phyloP scores from a whole-genome alignment of 2,329 filamentous ascomycete genomes.

The Penicillium sp. region DNA sequence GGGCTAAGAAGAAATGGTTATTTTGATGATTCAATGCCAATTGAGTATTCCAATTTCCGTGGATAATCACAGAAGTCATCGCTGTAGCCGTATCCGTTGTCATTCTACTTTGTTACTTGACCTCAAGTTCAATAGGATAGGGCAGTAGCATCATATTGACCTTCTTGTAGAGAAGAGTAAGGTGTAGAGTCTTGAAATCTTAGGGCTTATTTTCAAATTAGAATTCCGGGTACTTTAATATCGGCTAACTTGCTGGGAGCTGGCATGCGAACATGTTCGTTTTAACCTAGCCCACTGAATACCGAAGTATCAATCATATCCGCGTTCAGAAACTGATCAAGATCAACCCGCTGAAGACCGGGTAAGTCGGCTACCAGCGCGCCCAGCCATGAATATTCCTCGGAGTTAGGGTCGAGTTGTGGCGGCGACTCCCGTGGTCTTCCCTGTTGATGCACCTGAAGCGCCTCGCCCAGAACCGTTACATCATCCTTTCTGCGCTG shows the following conservation, averaged over 20 bases:
- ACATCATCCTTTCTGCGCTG: constrained; percentile 47
- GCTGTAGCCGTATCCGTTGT: no score
- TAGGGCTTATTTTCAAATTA: constrained; percentile 25
- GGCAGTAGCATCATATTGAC: no score
- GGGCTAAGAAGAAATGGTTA: no score
- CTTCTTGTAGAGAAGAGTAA: no score
- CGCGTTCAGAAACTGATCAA: constrained; percentile 45
- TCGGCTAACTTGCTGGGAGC: neutral
- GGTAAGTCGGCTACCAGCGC: constrained; percentile 48
- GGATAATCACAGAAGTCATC: no score
- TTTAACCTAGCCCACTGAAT: neutral
- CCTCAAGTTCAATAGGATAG: no score
- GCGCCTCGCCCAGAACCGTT: constrained; percentile 33
- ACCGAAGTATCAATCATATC: constrained; percentile 25
- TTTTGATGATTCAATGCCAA: no score
- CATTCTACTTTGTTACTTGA: no score
- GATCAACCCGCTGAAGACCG: constrained; percentile 44
- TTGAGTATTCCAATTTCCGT: no score
- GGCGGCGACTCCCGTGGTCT: constrained; percentile 11
- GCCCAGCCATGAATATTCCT: constrained; percentile 46
- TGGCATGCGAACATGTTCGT: neutral
- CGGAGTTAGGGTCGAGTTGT: constrained; percentile 26
- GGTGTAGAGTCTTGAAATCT: no score
- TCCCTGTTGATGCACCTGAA: constrained; percentile 31
- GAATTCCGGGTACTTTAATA: no score